Evolutionary conservation across 257 asterid genomes (phyloP).

Genomic region (Coffea canephora): DNA sequence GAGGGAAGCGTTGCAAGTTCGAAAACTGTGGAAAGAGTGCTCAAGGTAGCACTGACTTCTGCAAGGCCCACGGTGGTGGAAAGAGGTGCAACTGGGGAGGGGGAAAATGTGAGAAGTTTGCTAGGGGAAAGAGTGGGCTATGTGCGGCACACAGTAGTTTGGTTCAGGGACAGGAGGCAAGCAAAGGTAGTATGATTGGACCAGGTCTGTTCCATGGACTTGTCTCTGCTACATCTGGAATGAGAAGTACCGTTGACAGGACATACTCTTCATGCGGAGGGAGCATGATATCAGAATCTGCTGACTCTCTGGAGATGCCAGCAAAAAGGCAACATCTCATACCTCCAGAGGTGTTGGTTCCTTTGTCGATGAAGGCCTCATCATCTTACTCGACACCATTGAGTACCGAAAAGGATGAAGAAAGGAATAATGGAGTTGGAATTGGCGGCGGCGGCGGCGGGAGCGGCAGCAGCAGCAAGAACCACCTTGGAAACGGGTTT

Average conservation of each 20-base stretch:
- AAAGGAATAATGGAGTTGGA: slow-evolving; percentile 30
- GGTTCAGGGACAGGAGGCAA: slow-evolving; percentile 50
- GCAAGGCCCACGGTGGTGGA: slow-evolving; percentile 98
- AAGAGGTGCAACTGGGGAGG: slow-evolving; percentile 83
- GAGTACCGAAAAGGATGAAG: slow-evolving; percentile 41
- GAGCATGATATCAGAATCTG: slow-evolving; percentile 56
- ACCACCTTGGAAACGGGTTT: slow-evolving; percentile 24
- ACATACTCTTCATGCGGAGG: slow-evolving; percentile 48
- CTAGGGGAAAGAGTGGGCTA: slow-evolving; percentile 80
- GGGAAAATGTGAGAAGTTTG: slow-evolving; percentile 84
- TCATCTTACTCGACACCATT: slow-evolving; percentile 34
- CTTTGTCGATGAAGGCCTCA: slow-evolving; percentile 75
- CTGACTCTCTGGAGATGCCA: slow-evolving; percentile 38
- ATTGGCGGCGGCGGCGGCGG: slow-evolving; percentile 18
- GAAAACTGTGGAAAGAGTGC: slow-evolving; percentile 93
- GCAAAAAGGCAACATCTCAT: slow-evolving; percentile 56
- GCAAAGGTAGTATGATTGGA: slow-evolving; percentile 54
- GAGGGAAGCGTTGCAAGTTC: slow-evolving; percentile 77
- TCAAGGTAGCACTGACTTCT: slow-evolving; percentile 89
- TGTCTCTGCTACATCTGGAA: slow-evolving; percentile 39
- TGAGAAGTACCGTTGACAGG: slow-evolving; percentile 35
- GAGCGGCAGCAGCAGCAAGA: neutral
- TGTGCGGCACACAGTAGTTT: slow-evolving; percentile 87
- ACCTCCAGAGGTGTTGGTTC: slow-evolving; percentile 87
- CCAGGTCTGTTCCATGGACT: slow-evolving; percentile 77